Evolutionary conservation across 345 rosid genomes (phyloP), one percentile per base, ranked within the genome.

Genomic region (Eucalyptus paniculata): DNA sequence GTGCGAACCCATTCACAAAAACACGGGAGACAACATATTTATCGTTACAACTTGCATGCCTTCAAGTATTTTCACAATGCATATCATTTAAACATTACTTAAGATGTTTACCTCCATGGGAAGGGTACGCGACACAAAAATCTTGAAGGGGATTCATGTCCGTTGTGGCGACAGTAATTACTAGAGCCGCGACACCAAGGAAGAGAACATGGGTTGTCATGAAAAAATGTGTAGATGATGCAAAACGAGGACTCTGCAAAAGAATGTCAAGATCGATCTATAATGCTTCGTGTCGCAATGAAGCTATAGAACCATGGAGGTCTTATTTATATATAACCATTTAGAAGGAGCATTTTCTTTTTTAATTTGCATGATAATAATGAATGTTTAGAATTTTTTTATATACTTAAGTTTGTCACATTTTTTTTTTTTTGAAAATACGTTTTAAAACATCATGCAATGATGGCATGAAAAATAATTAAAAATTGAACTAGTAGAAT

Each of bases 71-170:
- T 34, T 19, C 56, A 19, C 24, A 53, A 8, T 53, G 58, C 0
- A 53, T 65, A 32, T 67, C 80, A 67, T 67, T 67, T 8, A 16
- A 16, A 11, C 80, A 32, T 32, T 67, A 67, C 80, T 16, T 16
- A 67, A 67, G 40, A 60, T 13, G 21, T 30, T 21, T 86, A 89
- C 80, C 86, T 86, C 89, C 45, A 42, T 26, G 50, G 44, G 32
- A 69, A 12, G 65, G 42, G 51, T 87, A 62, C 7, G 88, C 88
- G 4, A 91, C 89, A 42, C 47, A 89, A 83, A 91, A 91, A 88
- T 91, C 90, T 50, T 88, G 92, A 10, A 91, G 45, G 40, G 91
- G 81, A 86, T 90, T 86, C n/a, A 8, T 86, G 7, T 89, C 90
- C n/a, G 69, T 54, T 8, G 81, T 49, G 2, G 56, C 88, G 30